Base-by-base conservation (phyloP, 331 rosid genomes). In the Phaseolus coccineus region DNA sequence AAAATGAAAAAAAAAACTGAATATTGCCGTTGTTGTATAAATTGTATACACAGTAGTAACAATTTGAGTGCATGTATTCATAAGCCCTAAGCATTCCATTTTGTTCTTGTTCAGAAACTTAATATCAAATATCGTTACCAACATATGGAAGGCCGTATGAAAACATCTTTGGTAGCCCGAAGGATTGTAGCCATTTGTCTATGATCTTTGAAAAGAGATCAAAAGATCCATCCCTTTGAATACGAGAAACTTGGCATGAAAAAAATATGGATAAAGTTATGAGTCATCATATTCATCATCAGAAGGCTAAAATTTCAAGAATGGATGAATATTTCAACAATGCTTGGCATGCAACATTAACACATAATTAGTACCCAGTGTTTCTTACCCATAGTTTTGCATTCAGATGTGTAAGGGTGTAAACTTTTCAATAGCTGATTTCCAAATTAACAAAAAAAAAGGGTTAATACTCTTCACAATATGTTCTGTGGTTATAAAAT, bases 11-110 rank as follows among this genome's bases (percentile, higher is more conserved):
- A 44, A 69, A 27, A 28, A 55, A 44, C 39, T 59, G 44, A 78
- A 50, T 44, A 46, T 66, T 22, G 25, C 19, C 39, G 30, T 72
- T 76, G 63, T 31, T 31, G 16, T 47, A 24, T 16, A 15, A 12
- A 37, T 56, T 42, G 28, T 13, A 28, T 35, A 27, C 46, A 70
- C 59, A 24, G 44, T 35, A 47, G 39, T 61, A 46, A 8, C 16
- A 48, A 25, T 40, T 30, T 76, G 19, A 22, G 16, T 70, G 68
- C 74, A 69, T 70, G 67, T 71, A 15, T 64, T 44, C 65, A 37
- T 15, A 71, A 22, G 68, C 79, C 86, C 79, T 82, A 82, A 61
- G 46, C 47, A 42, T 11, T 7, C 52, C 77, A 77, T 46, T 70
- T 83, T 82, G 31, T 15, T 77, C 50, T 55, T 55, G 48, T 46